A percentile compares a stretch with the other conserved stretches of the same genome.
Conservation (phyloP, 2,329 filamentous ascomycete genomes). For the Mollisia scopiformis region DNA sequence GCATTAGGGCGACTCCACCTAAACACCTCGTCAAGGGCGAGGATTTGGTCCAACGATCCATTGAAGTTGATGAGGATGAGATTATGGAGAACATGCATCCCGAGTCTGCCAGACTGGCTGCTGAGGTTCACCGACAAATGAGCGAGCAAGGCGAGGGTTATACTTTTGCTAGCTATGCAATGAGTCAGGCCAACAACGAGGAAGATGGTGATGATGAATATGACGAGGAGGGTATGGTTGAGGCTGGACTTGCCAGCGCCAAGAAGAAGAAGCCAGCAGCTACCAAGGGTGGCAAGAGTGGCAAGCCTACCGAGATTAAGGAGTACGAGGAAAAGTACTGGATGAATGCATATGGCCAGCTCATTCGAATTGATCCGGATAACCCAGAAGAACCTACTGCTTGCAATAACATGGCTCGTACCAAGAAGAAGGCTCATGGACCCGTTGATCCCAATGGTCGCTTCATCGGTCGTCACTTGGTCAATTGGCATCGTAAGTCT, state of each 20-base stretch:
- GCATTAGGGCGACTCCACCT: too few relatives aligned
- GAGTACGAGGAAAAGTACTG: background rate
- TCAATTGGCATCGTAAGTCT: conserved; percentile 48
- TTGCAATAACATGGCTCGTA: conserved; percentile 6
- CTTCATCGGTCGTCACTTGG: conserved; percentile 41
- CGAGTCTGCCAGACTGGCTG: too few relatives aligned
- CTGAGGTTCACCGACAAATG: too few relatives aligned
- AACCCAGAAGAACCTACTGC: background rate
- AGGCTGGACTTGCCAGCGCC: background rate
- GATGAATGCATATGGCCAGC: background rate
- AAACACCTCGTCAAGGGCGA: too few relatives aligned
- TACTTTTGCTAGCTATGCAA: too few relatives aligned
- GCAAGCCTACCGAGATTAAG: background rate
- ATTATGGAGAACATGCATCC: too few relatives aligned
- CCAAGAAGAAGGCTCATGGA: background rate
- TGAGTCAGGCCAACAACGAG: too few relatives aligned
- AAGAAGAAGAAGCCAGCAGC: background rate
- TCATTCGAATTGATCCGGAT: background rate
- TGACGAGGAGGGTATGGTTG: background rate
- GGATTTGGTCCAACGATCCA: too few relatives aligned
- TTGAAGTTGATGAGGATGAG: too few relatives aligned
- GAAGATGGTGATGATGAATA: background rate
- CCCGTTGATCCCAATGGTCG: conserved; percentile 37
- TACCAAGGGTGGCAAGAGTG: too few relatives aligned
- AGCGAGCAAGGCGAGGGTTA: too few relatives aligned